Evolutionary conservation across 1,284 basidiomycete genomes (phyloP).

Genomic region (Vanrija humicola): DNA sequence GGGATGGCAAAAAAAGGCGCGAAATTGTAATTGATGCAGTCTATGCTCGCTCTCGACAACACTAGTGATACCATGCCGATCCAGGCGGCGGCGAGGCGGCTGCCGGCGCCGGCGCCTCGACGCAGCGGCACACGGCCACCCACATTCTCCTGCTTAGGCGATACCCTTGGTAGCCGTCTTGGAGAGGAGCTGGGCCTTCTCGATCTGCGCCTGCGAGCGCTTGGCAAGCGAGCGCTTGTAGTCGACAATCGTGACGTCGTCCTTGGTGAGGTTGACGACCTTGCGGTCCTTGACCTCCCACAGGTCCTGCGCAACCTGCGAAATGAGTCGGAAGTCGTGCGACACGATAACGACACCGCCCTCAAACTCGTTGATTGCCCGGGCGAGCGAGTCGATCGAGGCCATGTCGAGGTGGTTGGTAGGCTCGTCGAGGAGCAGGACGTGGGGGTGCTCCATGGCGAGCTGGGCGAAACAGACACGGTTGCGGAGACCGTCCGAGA

Average conservation of each 20-base stretch:
- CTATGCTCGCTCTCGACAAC: too few relatives aligned
- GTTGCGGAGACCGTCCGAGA: conserved; percentile 95
- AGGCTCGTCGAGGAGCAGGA: conserved; percentile 69
- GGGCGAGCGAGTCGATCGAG: conserved; percentile 91
- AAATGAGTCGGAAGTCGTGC: conserved; percentile 94
- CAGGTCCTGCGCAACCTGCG: conserved; percentile 92
- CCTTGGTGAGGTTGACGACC: conserved; percentile 85
- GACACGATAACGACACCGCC: conserved; percentile 98
- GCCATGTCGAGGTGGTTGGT: conserved; percentile 59
- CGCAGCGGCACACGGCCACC: too few relatives aligned
- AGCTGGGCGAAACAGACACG: conserved; percentile 58
- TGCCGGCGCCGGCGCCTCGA: too few relatives aligned
- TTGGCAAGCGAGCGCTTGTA: conserved; percentile 66
- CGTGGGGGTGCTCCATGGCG: conserved; percentile 89
- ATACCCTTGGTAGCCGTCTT: conserved; percentile 57
- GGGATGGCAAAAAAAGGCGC: too few relatives aligned
- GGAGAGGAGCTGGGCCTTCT: conserved; percentile 88
- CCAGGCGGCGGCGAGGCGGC: too few relatives aligned
- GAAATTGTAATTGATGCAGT: too few relatives aligned
- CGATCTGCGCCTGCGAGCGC: conserved; percentile 59
- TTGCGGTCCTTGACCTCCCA: conserved; percentile 97
- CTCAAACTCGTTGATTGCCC: conserved; percentile 93
- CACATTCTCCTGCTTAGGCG: conserved; percentile 27
- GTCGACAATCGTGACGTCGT: conserved; percentile 81
- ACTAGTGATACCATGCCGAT: too few relatives aligned